phyloP scores from a whole-genome alignment of 805 yeast species.

The Scheffersomyces spartinae region DNA sequence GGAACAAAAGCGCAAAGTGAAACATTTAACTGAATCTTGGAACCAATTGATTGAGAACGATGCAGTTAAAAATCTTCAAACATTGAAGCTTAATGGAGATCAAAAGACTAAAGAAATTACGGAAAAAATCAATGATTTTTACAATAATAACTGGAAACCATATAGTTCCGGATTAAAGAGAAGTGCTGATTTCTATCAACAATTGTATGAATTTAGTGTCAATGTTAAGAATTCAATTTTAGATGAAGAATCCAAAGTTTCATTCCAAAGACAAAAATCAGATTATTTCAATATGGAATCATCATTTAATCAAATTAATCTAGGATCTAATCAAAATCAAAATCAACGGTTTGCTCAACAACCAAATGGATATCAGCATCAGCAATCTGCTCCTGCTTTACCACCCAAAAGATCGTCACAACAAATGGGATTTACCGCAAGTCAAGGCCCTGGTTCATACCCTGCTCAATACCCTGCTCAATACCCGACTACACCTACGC shows the following conservation, averaged over 20 bases:
- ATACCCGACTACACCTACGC: not conserved
- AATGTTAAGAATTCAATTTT: no score
- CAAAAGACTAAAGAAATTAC: constrained; percentile 19
- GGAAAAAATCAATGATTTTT: constrained; percentile 28
- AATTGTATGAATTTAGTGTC: constrained; percentile 28
- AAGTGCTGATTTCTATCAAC: constrained; percentile 54
- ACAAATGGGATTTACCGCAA: constrained; percentile 3
- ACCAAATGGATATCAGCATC: constrained; percentile 1
- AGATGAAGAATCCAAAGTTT: constrained; percentile 12
- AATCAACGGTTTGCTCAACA: constrained; percentile 7
- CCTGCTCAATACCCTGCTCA: not conserved
- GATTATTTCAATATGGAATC: constrained; percentile 8
- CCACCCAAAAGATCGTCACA: constrained; percentile 14
- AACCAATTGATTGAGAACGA: constrained; percentile 35
- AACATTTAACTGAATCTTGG: constrained; percentile 22
- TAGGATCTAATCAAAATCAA: constrained; percentile 9
- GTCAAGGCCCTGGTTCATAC: constrained; percentile 2
- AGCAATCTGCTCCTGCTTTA: constrained; percentile 6
- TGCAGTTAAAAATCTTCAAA: constrained; percentile 32
- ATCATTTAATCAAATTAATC: constrained; percentile 5
- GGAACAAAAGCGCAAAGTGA: constrained; percentile 33
- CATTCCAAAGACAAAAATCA: constrained; percentile 15
- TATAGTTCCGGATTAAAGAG: constrained; percentile 47
- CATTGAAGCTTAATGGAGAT: constrained; percentile 26
- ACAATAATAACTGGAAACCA: constrained; percentile 42